Evolutionary conservation across 345 rosid genomes (phyloP).

Genomic region (Nephelium lappaceum): DNA sequence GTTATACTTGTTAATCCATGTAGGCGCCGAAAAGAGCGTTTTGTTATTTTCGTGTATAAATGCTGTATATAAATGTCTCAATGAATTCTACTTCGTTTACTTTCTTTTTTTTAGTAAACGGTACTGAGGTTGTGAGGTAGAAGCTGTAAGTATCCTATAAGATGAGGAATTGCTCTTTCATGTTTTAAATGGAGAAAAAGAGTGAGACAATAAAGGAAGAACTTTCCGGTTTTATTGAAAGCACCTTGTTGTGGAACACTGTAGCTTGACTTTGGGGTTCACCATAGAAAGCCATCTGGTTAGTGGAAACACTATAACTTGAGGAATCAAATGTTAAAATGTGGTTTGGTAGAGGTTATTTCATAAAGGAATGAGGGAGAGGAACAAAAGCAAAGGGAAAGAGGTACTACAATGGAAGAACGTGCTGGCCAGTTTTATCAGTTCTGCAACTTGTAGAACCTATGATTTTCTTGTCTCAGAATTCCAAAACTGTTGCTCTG

Average conservation of each 20-base stretch:
- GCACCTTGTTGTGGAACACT: not conserved
- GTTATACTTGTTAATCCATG: no score
- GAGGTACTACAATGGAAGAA: not conserved
- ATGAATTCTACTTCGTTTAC: not conserved
- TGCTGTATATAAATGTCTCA: not conserved
- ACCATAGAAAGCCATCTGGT: not conserved
- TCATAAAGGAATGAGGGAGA: not conserved
- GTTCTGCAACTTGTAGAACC: not conserved
- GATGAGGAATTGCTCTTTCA: not conserved
- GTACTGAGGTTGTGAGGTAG: constrained; percentile 2
- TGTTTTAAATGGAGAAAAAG: not conserved
- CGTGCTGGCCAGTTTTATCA: not conserved
- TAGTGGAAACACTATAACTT: not conserved
- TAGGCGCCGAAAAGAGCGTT: not conserved
- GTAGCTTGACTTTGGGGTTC: not conserved
- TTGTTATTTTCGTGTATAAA: not conserved
- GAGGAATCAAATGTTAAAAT: not conserved
- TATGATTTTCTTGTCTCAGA: not conserved
- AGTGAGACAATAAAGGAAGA: not conserved
- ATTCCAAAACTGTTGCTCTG: not conserved
- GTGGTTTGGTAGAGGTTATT: not conserved
- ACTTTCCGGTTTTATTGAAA: not conserved
- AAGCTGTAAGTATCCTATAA: not conserved
- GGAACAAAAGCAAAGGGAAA: not conserved
- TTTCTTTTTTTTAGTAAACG: not conserved